These are phyloP conservation scores for Boletus tomentosulus DNA, from an alignment of 768 basidiomycete genomes.

Conservation along the genomic window DNA sequence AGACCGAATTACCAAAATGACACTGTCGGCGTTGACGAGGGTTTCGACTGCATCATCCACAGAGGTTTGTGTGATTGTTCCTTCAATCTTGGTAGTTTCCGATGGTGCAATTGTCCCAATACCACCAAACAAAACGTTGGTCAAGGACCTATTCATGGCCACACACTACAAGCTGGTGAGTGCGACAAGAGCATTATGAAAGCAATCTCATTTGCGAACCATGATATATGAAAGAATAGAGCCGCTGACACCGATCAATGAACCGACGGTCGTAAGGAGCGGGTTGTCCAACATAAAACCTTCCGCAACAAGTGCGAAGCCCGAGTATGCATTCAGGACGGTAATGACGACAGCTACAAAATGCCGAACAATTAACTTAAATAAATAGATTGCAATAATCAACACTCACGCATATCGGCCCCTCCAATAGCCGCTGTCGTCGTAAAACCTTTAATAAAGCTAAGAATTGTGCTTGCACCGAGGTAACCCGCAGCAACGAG, in stretches of 20 bases:
- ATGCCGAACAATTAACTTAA: constrained; percentile 5
- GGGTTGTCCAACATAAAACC: constrained; percentile 91
- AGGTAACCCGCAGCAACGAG: constrained; percentile 75
- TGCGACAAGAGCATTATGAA: not conserved
- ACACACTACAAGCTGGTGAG: constrained; percentile 55
- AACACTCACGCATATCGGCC: constrained; percentile 82
- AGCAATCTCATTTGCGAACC: constrained; percentile 43
- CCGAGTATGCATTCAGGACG: constrained; percentile 86
- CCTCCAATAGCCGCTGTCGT: constrained; percentile 91
- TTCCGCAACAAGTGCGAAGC: constrained; percentile 88
- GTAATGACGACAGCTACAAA: constrained; percentile 80
- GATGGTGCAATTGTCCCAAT: constrained; percentile 53
- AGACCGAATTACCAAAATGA: constrained; percentile 56
- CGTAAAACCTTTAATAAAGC: constrained; percentile 83
- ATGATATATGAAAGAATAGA: constrained; percentile 91
- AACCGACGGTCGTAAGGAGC: constrained; percentile 77
- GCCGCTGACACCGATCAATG: constrained; percentile 85
- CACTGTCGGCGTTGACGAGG: constrained; percentile 73
- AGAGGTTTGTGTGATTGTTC: constrained; percentile 69
- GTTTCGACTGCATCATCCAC: constrained; percentile 81
- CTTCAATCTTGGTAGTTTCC: constrained; percentile 75
- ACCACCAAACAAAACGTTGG: constrained; percentile 88
- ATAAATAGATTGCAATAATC: not conserved
- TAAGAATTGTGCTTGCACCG: constrained; percentile 65
- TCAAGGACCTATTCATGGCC: constrained; percentile 85